Base-by-base conservation (phyloP, 768 basidiomycete genomes). In the Suillus tomentosus region DNA sequence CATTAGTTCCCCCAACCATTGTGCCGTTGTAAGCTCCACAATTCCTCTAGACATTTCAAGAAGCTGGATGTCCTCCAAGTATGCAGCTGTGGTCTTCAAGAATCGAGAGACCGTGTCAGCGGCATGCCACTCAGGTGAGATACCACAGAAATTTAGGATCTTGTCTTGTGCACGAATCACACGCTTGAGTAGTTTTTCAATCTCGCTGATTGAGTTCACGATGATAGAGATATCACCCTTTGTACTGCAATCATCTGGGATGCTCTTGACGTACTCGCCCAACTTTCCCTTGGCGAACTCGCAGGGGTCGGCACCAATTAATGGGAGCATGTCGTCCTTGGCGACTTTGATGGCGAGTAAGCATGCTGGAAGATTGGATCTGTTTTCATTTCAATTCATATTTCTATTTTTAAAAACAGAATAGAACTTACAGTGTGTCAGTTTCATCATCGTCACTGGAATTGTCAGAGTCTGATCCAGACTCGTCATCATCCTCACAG, bases 341-440 rank as follows among this genome's bases (percentile, higher is more conserved):
- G 45, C 5, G n/a, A 47, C n/a, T 47, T 47, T 47, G 45, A 47
- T 47, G 10, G 45, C 11, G 11, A 22, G 45, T 47, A 47, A 47
- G 45, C 45, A 47, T 47, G n/a, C 45, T 5, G n/a, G 45, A 22
- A 47, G 45, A 47, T 47, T 22, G n/a, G 45, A 22, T 47, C 45
- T 47, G 45, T 47, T 45, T 13, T 47, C 10, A 13, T 47, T 47
- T 47, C n/a, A 47, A 11, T 47, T 2, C n/a, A 47, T 22, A 13
- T 47, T 47, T 47, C 45, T 47, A 47, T 47, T 47, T 22, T 47
- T 47, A 47, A 47, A 47, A 47, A 47, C 45, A 47, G 45, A 45
- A 45, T 45, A n/a, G 43, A 47, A 47, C 45, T 47, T 47, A 47
- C 45, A 47, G 45, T 45, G n/a, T 47, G 45, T 47, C 45, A 22